Evolutionary conservation across 257 asterid species (phyloP).

Genomic region (Forsythia suspensa): DNA sequence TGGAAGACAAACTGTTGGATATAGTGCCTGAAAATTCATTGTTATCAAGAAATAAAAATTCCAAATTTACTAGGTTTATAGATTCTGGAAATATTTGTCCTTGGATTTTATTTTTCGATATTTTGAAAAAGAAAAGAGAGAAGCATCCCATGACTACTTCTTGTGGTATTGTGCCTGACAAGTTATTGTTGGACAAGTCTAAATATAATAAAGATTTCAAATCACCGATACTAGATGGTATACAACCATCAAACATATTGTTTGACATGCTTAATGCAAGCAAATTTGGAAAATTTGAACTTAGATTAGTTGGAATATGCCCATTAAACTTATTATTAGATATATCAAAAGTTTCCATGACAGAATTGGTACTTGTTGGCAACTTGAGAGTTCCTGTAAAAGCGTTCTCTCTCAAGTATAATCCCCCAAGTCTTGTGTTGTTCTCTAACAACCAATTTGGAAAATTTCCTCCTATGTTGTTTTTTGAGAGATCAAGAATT

Average conservation of each 20-base stretch:
- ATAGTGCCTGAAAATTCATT: too few species aligned
- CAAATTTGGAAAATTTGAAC: neutral
- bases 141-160: too few species aligned
- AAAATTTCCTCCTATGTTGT: neutral
- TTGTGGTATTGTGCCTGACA: neutral
- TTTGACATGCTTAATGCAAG: neutral
- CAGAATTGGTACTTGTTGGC: neutral
- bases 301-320: neutral
- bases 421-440: neutral
- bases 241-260: slow-evolving; percentile 10
- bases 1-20: too few species aligned
- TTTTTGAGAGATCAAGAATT: too few species aligned
- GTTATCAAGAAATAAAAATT: too few species aligned
- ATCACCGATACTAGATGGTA: slow-evolving; percentile 23
- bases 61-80: too few species aligned
- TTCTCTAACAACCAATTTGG: neutral
- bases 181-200: slow-evolving; percentile 21
- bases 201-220: slow-evolving; percentile 1
- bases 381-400: neutral
- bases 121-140: too few species aligned
- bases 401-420: neutral
- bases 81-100: too few species aligned
- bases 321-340: slow-evolving; percentile 10
- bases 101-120: too few species aligned
- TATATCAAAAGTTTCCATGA: neutral